A percentile compares a stretch with the other conserved stretches of the same genome.
Evolutionary conservation across 2,329 filamentous ascomycete genomes (phyloP).

Genomic region (Phaeoacremonium minimum): DNA sequence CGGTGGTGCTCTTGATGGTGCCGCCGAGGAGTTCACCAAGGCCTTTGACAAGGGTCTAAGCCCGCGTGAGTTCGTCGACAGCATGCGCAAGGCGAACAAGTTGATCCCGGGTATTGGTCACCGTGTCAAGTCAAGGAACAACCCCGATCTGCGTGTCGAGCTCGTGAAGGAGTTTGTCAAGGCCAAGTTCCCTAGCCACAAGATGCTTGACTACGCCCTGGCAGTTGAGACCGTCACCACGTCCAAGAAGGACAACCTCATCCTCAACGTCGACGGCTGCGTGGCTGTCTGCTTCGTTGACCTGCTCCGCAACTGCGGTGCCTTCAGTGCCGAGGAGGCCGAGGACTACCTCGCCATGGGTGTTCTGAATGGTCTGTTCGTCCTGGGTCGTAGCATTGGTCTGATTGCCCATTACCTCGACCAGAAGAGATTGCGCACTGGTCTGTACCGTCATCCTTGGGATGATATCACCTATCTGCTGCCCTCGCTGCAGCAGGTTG

Average conservation of each 20-base stretch:
- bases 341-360: constrained; percentile 99
- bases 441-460: constrained; percentile 98
- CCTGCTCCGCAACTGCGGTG: constrained; percentile 93
- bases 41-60: constrained; percentile 97
- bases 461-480: constrained; percentile 96
- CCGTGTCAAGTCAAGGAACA: constrained; percentile 99
- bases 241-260: constrained; percentile 99
- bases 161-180: constrained; percentile 98
- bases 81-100: constrained; percentile 99
- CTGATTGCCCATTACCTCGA: constrained; percentile 99
- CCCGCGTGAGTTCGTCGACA: constrained; percentile 98
- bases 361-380: constrained; percentile 98
- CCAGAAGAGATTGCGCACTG: constrained; percentile 98
- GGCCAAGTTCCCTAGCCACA: constrained; percentile 95
- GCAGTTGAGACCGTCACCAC: constrained; percentile 98
- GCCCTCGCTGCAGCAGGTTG: constrained; percentile 68
- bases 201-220: constrained; percentile 97
- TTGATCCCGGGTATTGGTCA: constrained; percentile 99
- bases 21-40: constrained; percentile 97
- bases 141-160: constrained; percentile 98
- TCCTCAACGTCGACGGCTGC: constrained; percentile 97
- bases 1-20: constrained; percentile 95
- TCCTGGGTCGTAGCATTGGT: constrained; percentile 94
- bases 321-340: constrained; percentile 92
- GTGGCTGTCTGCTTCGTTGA: constrained; percentile 99